Conservation (phyloP, 2,329 filamentous ascomycete species). For the Didymella glomerata region DNA sequence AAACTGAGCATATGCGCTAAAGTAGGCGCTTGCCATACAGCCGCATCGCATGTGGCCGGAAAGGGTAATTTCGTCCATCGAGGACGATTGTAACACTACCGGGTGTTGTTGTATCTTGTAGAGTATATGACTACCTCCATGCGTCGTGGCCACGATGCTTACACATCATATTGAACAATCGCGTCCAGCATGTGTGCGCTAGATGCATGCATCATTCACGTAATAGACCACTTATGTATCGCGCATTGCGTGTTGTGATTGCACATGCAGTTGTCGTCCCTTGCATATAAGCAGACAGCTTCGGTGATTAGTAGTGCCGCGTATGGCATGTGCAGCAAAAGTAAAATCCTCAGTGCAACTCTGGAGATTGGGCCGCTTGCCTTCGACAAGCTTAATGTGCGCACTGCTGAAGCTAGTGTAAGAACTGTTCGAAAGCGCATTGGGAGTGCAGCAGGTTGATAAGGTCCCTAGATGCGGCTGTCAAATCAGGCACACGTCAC, state of each 20-base stretch:
- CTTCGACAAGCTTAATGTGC: background rate
- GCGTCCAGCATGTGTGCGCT: slow-evolving; percentile 1
- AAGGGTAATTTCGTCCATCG: background rate
- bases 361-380: background rate
- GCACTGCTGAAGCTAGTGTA: background rate
- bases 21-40: slow-evolving; percentile 18
- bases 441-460: background rate
- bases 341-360: slow-evolving; percentile 18
- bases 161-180: background rate
- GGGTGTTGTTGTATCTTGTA: background rate
- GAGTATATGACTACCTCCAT: background rate
- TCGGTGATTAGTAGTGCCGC: slow-evolving; percentile 20
- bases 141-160: background rate
- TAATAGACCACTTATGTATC: background rate
- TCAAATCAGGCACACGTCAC: background rate
- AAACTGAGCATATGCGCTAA: slow-evolving; percentile 29
- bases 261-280: slow-evolving; percentile 20
- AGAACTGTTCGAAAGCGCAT: background rate
- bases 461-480: background rate
- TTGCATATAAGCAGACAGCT: slow-evolving; percentile 22
- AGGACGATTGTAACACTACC: background rate
- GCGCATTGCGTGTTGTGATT: slow-evolving; percentile 4
- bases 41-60: slow-evolving; percentile 9
- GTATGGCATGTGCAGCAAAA: slow-evolving; percentile 24
- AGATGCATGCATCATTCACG: background rate